Evolutionary conservation across 2,329 filamentous ascomycete genomes (phyloP), one percentile per base, ranked within the genome.

Genomic region (Meredithiella fracta): DNA sequence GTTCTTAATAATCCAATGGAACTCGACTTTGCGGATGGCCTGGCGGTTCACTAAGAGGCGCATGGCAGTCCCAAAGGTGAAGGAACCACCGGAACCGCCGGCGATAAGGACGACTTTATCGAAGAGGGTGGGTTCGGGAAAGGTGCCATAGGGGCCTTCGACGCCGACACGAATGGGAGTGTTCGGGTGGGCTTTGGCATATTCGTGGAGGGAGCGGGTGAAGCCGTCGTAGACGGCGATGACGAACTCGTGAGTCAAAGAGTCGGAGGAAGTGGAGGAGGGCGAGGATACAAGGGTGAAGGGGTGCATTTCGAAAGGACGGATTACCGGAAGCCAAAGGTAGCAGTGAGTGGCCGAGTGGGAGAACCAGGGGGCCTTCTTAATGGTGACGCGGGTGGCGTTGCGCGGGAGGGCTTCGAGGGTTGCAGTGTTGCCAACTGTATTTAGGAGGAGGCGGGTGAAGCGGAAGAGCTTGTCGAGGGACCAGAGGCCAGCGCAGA

Each of bases 291-390:
- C 74, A 51, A 83, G 76, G 1, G 79, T 83, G 61, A 83, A 83
- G 0, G 80, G 80, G 59, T 85, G 81, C 1, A 75, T 79, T 65
- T 83, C 76, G 17, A 75, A 67, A 1, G 68, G 61, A 8, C 79
- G 73, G 51, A 83, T 71, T 3, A 67, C 67, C 0, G 80, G 81
- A 5, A 83, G 73, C 78, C 78, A 83, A 29, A 84, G 65, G 62
- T 81, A 83, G 61, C 77, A 78, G 62, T 85, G 80, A 59, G 77
- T 76, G 1, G 79, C 80, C 0, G 79, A 72, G 1, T 67, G 64
- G 1, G 73, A 73, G 1, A 67, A 65, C 0, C 69, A 59, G 1
- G 73, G 72, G 2, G 72, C 70, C 63, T 77, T 76, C 52, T 70
- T 66, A 31, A 82, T 66, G 0, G 72, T 69, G n/a, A 81, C 70